These are phyloP conservation scores for Diaporthe australafricana DNA, from an alignment of 2,329 filamentous ascomycete genomes.

Conservation along the genomic window DNA sequence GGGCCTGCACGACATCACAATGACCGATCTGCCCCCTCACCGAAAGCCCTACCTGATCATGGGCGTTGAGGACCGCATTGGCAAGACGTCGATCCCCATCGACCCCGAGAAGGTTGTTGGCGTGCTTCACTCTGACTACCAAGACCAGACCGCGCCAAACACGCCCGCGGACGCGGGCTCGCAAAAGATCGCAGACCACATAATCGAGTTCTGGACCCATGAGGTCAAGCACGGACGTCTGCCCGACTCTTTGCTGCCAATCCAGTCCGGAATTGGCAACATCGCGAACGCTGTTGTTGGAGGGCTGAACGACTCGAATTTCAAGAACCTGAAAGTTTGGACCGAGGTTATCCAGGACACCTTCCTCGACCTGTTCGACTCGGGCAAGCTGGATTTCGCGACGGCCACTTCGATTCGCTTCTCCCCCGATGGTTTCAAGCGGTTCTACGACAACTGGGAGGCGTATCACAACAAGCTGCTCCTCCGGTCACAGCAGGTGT, in stretches of 20 bases:
- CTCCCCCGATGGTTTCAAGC: conserved; percentile 89
- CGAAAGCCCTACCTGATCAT: conserved; percentile 90
- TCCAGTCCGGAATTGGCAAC: conserved; percentile 92
- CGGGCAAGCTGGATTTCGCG: conserved; percentile 87
- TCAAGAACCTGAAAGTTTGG: conserved; percentile 91
- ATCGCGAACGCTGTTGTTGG: conserved; percentile 93
- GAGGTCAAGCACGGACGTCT: conserved; percentile 84
- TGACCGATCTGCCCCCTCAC: conserved; percentile 84
- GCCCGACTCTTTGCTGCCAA: conserved; percentile 79
- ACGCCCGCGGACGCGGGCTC: conserved; percentile 79
- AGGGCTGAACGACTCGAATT: conserved; percentile 83
- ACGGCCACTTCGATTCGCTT: conserved; percentile 92
- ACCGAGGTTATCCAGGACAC: conserved; percentile 91
- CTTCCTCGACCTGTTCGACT: conserved; percentile 93
- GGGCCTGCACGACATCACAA: conserved; percentile 90
- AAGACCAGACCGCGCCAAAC: conserved; percentile 80
- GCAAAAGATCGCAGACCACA: conserved; percentile 77
- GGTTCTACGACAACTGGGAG: conserved; percentile 90
- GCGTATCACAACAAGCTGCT: conserved; percentile 84
- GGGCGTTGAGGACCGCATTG: conserved; percentile 87
- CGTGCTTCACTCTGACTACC: conserved; percentile 86
- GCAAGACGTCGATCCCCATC: conserved; percentile 82
- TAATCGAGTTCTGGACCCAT: conserved; percentile 87
- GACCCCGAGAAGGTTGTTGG: conserved; percentile 87
- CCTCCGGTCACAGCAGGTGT: conserved; percentile 87